Evolutionary conservation across 495 filamentous ascomycete species (phyloP).

Genomic region (Aspergillus taichungensis): DNA sequence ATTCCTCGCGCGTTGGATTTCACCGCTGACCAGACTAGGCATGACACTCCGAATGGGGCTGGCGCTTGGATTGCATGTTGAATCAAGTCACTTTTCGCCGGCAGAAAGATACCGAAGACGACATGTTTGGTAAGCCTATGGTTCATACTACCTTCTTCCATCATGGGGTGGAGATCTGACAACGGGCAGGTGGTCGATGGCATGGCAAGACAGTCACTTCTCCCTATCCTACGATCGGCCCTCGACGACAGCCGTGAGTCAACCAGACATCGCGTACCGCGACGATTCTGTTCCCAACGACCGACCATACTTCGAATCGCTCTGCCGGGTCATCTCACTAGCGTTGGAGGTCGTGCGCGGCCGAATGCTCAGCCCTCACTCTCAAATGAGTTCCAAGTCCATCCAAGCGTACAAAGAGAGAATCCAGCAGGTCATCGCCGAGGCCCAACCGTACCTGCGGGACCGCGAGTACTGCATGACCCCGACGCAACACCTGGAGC

Average conservation of each 20-base stretch:
- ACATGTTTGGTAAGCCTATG: conserved; percentile 31
- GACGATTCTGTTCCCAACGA: conserved; percentile 32
- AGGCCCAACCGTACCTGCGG: conserved; percentile 44
- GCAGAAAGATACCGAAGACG: conserved; percentile 31
- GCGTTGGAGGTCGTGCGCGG: conserved; percentile 49
- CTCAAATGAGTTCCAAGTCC: conserved; percentile 31
- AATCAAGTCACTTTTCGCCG: conserved; percentile 39
- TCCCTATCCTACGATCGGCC: conserved; percentile 52
- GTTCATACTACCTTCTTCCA: background rate
- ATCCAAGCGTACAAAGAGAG: conserved; percentile 44
- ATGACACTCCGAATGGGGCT: conserved; percentile 51
- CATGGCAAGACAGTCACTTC: conserved; percentile 55
- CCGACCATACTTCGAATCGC: conserved; percentile 42
- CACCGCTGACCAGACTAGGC: conserved; percentile 17
- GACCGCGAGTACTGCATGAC: conserved; percentile 40
- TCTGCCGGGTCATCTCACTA: conserved; percentile 44
- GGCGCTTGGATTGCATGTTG: conserved; percentile 47
- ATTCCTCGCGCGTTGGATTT: background rate
- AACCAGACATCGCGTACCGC: conserved; percentile 38
- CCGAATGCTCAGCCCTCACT: conserved; percentile 40
- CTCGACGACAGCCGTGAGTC: conserved; percentile 42
- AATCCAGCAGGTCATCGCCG: conserved; percentile 42
- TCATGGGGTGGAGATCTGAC: conserved; percentile 4
- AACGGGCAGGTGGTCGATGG: conserved; percentile 43
- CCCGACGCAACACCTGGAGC: conserved; percentile 43